Percentiles rank a stretch among this genome's conserved stretches.
These are phyloP conservation scores for Candida xyloterini DNA, from an alignment of 805 yeast genomes.

Conservation along the genomic window DNA sequence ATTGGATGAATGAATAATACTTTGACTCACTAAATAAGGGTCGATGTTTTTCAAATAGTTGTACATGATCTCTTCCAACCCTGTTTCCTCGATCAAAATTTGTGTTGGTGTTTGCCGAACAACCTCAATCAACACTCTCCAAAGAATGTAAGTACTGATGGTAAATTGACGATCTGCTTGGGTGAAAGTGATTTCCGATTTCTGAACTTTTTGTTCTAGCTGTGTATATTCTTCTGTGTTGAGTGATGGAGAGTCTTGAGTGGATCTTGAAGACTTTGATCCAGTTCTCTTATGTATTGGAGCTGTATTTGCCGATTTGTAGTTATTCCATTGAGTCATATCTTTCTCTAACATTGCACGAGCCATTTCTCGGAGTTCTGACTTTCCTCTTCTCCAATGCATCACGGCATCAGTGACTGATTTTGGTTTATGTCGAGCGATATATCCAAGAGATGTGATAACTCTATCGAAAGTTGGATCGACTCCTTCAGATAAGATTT, in stretches of 20 bases:
- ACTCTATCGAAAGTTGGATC: conserved; percentile 86
- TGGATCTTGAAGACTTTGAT: conserved; percentile 21
- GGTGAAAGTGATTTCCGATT: conserved; percentile 63
- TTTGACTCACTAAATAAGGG: conserved; percentile 62
- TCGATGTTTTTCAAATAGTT: conserved; percentile 86
- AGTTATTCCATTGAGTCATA: conserved; percentile 24
- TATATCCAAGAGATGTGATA: conserved; percentile 81
- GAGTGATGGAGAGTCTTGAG: conserved; percentile 12
- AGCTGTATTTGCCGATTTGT: conserved; percentile 9
- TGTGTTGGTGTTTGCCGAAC: conserved; percentile 82
- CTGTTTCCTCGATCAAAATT: conserved; percentile 71
- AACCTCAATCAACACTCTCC: conserved; percentile 89
- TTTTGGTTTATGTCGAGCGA: conserved; percentile 85
- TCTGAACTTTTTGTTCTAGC: conserved; percentile 30
- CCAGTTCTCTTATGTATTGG: conserved; percentile 24
- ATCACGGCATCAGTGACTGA: conserved; percentile 96
- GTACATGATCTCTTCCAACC: conserved; percentile 89
- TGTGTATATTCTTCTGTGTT: conserved; percentile 14
- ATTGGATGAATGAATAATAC: conserved; percentile 80
- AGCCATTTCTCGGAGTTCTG: conserved; percentile 74
- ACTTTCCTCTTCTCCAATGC: conserved; percentile 96
- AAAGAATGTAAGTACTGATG: conserved; percentile 81
- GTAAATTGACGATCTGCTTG: conserved; percentile 85
- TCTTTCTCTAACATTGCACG: conserved; percentile 49
- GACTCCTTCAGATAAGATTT: conserved; percentile 76